Base-by-base conservation (phyloP, 2,329 filamentous ascomycete genomes). In the Malbranchea cinnamomea region DNA sequence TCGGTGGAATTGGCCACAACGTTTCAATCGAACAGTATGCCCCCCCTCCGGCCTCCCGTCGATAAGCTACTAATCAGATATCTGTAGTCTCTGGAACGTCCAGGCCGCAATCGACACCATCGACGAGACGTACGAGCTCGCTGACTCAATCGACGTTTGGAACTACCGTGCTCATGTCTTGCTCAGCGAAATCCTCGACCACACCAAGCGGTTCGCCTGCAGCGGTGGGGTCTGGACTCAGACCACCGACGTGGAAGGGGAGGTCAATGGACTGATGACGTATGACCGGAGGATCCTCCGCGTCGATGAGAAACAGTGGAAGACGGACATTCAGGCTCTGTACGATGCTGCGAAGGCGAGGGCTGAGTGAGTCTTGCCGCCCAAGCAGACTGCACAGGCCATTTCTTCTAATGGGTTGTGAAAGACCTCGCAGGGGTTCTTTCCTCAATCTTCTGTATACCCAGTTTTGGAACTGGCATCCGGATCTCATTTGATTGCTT, bases 221-320 rank as follows among this genome's bases (percentile, higher is more conserved):
- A 76, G 68, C 19, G 76, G 69, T 0, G 77, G 67, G 7, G 66
- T 81, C 0, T 81, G 74, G 65, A 81, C 77, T 1, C 76, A 81
- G 56, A 81, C 75, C 0, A 78, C 72, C 0, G 77, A 81, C 41
- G 76, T 81, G 0, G 76, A 81, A 46, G 76, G 75, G 4, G 77
- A 81, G 47, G 71, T 81, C 6, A 82, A 81, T 40, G 77, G 77
- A 0, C 54, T 82, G 33, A 48, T 78, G 40, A 78, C 74, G 0
- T 78, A 78, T 41, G 75, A 81, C 47, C 66, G 76, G 1, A 59
- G 74, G 0, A 34, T 76, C 0, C 46, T 74, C 19, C 57, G 75
- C 1, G 64, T 68, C 4, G 56, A 79, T 34, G 52, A 57, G 22
- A 48, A 53, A 5, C 66, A 71, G 50, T 79, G 74, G 74, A 62